Base-by-base conservation (phyloP, 2,329 filamentous ascomycete species). In the Neonectria punicea region DNA sequence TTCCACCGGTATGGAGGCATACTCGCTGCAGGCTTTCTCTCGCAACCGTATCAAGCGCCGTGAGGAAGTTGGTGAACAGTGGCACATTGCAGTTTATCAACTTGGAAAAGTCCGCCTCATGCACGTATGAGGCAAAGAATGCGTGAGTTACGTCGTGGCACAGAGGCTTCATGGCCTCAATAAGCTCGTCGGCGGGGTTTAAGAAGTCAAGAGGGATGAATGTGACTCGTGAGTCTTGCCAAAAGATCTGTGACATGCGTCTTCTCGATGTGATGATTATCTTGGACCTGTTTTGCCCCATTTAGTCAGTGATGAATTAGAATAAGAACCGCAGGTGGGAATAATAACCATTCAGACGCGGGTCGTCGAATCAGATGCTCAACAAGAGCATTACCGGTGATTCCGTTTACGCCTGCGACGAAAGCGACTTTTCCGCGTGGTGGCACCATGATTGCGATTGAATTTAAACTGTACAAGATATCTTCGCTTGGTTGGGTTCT, bases 91-190 rank as follows among this genome's bases (percentile, higher is more conserved):
- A 55, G 18, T 69, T 60, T 10, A 34, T 36, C 20, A 69, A 60
- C 57, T 68, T 69, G 39, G 58, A 41, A 25, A 69, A 69, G 25
- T 69, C 67, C 1, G 67, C 59, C 2, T 32, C 51, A 16, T 69
- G 66, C 10, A 69, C 63, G n/a, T 69, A 69, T 9, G 67, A 69
- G 1, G 66, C 57, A 20, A 69, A 69, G 51, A 69, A 69, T 14
- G 67, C 63, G 32, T 69, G 67, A 14, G 67, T 69, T 0, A 69
- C 66, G 18, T 69, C 67, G 20, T 66, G 41, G 51, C 67, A 69
- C 7, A 68, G 4, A 41, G 60, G 66, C n/a, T 58, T 57, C 66
- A 69, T 69, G 1, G 20, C 10, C 20, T 68, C 46, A 5, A 68
- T 67, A 34, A 69, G 41, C 22, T 69, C 66, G 2, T 69, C 67